These are phyloP conservation scores for Penicillium lagena DNA, from an alignment of 495 filamentous ascomycete species.

Conservation along the genomic window DNA sequence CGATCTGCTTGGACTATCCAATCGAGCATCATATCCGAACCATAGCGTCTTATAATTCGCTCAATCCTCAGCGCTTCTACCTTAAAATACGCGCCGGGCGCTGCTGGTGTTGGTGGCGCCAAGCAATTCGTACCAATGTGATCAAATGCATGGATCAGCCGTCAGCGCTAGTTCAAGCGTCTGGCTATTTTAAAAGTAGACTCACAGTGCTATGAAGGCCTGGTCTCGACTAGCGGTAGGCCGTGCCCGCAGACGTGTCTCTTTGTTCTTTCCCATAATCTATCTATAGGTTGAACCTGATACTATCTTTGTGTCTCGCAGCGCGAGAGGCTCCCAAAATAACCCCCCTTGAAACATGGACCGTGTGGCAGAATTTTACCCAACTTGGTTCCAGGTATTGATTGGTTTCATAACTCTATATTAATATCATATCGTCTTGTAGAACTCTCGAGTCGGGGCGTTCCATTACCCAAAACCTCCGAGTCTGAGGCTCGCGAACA, in stretches of 20 bases:
- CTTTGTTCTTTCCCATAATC: conserved; percentile 4
- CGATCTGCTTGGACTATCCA: too few species aligned
- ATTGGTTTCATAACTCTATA: conserved; percentile 6
- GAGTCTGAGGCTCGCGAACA: too few species aligned
- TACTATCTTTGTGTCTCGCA: conserved; percentile 13
- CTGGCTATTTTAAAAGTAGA: too few species aligned
- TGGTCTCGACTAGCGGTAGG: neutral
- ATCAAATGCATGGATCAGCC: too few species aligned
- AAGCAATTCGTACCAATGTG: too few species aligned
- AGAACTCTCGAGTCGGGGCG: neutral
- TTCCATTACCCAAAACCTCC: neutral
- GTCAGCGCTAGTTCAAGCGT: too few species aligned
- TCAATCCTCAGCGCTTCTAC: too few species aligned
- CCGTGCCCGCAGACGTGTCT: neutral
- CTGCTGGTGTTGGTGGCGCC: too few species aligned
- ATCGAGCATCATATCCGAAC: too few species aligned
- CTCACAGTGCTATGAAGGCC: too few species aligned
- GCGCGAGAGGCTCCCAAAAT: conserved; percentile 8
- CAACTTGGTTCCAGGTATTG: conserved; percentile 8
- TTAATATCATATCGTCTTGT: conserved; percentile 3
- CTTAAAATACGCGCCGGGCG: too few species aligned
- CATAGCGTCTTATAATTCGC: too few species aligned
- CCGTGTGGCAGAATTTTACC: conserved; percentile 6
- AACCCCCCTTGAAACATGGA: conserved; percentile 18
- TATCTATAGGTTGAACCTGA: conserved; percentile 23